phyloP scores from a whole-genome alignment of 2,329 filamentous ascomycete species.

The Aspergillus oerlinghausenensis region DNA sequence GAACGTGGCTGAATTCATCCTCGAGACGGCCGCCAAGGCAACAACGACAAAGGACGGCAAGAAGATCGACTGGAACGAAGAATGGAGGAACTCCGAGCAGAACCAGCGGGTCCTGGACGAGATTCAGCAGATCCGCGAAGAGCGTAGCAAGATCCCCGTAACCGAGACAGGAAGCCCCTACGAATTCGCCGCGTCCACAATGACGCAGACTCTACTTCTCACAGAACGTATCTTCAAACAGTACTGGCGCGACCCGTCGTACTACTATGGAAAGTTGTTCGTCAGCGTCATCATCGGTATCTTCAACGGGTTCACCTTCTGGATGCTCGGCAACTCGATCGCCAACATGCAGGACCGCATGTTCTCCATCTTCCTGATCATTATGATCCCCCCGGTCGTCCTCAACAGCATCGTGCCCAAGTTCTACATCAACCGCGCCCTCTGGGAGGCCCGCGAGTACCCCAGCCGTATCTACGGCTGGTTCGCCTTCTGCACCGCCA shows the following conservation, averaged over 20 bases:
- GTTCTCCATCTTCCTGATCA: slow-evolving; percentile 66
- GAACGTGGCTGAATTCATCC: slow-evolving; percentile 63
- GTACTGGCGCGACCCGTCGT: slow-evolving; percentile 72
- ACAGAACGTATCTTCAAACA: slow-evolving; percentile 67
- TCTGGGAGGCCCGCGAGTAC: slow-evolving; percentile 71
- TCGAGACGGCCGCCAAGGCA: slow-evolving; percentile 60
- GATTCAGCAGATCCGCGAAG: slow-evolving; percentile 59
- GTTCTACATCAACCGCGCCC: slow-evolving; percentile 66
- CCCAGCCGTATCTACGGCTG: slow-evolving; percentile 73
- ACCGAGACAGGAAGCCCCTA: slow-evolving; percentile 38
- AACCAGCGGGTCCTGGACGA: slow-evolving; percentile 57
- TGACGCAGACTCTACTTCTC: slow-evolving; percentile 60
- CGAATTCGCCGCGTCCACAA: slow-evolving; percentile 64
- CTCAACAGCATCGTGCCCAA: slow-evolving; percentile 73
- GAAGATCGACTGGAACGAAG: slow-evolving; percentile 66
- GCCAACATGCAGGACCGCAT: slow-evolving; percentile 71
- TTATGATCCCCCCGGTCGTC: slow-evolving; percentile 64
- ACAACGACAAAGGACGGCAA: slow-evolving; percentile 49
- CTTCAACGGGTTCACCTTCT: slow-evolving; percentile 79
- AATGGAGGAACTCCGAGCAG: slow-evolving; percentile 65
- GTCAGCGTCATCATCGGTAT: slow-evolving; percentile 66
- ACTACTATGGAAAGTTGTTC: slow-evolving; percentile 73
- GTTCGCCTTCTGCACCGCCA: slow-evolving; percentile 70
- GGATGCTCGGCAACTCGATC: slow-evolving; percentile 60
- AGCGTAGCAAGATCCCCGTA: slow-evolving; percentile 49